Conservation (phyloP, 2,329 filamentous ascomycete genomes). For the Pleomassaria siparia region DNA sequence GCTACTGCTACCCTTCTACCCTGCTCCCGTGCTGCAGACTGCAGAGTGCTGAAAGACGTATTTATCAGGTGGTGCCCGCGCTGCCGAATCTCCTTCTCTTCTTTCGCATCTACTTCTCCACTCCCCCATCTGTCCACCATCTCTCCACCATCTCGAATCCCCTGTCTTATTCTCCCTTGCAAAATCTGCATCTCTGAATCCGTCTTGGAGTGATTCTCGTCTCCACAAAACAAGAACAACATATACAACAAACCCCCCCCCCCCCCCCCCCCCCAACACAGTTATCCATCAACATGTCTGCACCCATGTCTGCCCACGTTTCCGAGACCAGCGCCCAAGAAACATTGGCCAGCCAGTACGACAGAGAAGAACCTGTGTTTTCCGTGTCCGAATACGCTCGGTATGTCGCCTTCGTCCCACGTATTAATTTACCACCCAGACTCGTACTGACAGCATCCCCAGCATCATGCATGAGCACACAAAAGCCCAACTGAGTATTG, state of each 20-base stretch:
- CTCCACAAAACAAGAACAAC: slow-evolving; percentile 4
- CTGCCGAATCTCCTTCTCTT: too few species aligned
- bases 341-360: slow-evolving; percentile 48
- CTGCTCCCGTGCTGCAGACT: background rate
- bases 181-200: too few species aligned
- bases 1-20: background rate
- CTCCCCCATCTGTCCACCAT: too few species aligned
- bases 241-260: too few species aligned
- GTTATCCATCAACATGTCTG: slow-evolving; percentile 20
- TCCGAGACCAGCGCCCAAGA: slow-evolving; percentile 47
- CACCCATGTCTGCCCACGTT: slow-evolving; percentile 39
- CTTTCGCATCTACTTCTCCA: too few species aligned
- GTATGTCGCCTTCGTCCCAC: slow-evolving; percentile 30
- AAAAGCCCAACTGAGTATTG: slow-evolving; percentile 50
- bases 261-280: background rate
- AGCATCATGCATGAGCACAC: slow-evolving; percentile 56
- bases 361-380: slow-evolving; percentile 40
- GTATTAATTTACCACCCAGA: background rate
- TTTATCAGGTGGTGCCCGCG: too few species aligned
- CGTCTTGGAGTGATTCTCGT: background rate
- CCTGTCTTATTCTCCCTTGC: too few species aligned
- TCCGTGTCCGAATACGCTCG: slow-evolving; percentile 49
- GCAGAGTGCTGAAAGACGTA: too few species aligned
- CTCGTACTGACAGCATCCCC: slow-evolving; percentile 5
- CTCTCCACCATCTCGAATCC: too few species aligned